Percentiles rank a stretch among this genome's conserved stretches.
phyloP scores from a whole-genome alignment of 257 asterid species.

The Perilla frutescens region DNA sequence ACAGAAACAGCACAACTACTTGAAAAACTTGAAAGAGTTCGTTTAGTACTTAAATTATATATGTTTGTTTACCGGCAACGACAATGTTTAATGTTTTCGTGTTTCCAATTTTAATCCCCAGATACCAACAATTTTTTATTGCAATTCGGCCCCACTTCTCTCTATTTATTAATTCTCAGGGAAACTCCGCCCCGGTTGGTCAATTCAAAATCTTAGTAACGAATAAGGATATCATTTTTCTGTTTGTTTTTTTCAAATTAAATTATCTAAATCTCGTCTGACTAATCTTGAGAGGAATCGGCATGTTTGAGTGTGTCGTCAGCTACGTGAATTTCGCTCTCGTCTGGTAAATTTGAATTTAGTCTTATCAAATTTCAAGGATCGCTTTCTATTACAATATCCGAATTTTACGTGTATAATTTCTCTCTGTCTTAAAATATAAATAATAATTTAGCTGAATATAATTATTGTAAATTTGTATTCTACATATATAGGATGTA shows the following conservation, averaged over 20 bases:
- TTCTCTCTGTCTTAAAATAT: too few relatives aligned
- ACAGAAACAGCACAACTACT: slow-evolving; percentile 33
- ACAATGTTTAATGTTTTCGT: slow-evolving; percentile 22
- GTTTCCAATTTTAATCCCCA: neutral
- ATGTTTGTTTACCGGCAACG: slow-evolving; percentile 35
- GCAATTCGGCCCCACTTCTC: slow-evolving; percentile 33
- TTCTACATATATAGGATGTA: too few relatives aligned
- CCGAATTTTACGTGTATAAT: too few relatives aligned
- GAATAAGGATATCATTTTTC: too few relatives aligned
- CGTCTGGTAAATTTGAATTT: neutral
- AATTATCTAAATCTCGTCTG: neutral
- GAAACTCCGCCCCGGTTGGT: slow-evolving; percentile 12
- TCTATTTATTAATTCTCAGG: slow-evolving; percentile 10
- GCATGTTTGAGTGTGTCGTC: neutral
- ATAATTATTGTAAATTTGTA: too few relatives aligned
- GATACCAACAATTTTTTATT: slow-evolving; percentile 6
- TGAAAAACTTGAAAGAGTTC: slow-evolving; percentile 26
- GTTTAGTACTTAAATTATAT: slow-evolving; percentile 11
- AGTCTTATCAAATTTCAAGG: neutral
- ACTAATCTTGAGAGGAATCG: neutral
- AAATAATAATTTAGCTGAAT: too few relatives aligned
- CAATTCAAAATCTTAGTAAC: slow-evolving; percentile 19
- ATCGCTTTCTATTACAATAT: neutral
- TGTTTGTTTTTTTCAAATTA: neutral
- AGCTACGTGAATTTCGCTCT: neutral